Conservation (phyloP, 371 early-diverging fungal species). For the Rhizomucor pusillus region DNA sequence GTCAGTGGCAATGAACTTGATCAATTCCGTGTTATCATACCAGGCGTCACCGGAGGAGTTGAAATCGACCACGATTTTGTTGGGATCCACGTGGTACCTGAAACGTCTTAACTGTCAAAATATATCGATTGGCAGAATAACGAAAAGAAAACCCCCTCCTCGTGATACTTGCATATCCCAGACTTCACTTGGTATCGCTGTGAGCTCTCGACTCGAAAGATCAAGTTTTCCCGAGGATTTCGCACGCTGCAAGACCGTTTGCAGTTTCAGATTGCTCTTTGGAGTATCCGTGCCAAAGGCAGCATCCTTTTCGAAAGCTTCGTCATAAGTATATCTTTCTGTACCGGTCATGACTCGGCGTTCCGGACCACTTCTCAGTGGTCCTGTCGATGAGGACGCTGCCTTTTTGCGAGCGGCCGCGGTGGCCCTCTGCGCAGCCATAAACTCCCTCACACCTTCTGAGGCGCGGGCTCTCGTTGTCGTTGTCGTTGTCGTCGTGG, state of each 20-base stretch:
- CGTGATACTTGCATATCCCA: conserved; percentile 46
- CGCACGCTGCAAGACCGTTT: conserved; percentile 38
- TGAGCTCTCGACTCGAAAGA: conserved; percentile 64
- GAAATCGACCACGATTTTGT: conserved; percentile 55
- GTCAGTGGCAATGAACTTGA: conserved; percentile 64
- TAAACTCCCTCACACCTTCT: conserved; percentile 44
- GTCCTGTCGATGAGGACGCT: conserved; percentile 7
- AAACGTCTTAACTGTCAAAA: background rate
- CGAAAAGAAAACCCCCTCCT: too few relatives aligned
- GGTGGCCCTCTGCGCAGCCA: conserved; percentile 43
- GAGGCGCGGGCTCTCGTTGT: conserved; percentile 15
- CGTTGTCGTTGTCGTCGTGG: conserved; percentile 2
- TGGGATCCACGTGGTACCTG: conserved; percentile 61
- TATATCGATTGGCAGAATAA: too few relatives aligned
- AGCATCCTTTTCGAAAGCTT: conserved; percentile 11
- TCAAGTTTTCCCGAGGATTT: conserved; percentile 63
- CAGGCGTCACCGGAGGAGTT: conserved; percentile 45
- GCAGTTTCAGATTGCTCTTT: conserved; percentile 22
- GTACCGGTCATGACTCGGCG: conserved; percentile 36
- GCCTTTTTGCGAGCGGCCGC: conserved; percentile 13
- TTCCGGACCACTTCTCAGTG: conserved; percentile 1
- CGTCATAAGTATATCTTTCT: conserved; percentile 22
- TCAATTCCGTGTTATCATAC: conserved; percentile 69
- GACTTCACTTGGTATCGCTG: conserved; percentile 62
- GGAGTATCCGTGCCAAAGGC: conserved; percentile 14